Percentiles rank a stretch among this genome's conserved stretches.
Conservation (phyloP, 2,329 filamentous ascomycete species). For the Colletotrichum sp. region DNA sequence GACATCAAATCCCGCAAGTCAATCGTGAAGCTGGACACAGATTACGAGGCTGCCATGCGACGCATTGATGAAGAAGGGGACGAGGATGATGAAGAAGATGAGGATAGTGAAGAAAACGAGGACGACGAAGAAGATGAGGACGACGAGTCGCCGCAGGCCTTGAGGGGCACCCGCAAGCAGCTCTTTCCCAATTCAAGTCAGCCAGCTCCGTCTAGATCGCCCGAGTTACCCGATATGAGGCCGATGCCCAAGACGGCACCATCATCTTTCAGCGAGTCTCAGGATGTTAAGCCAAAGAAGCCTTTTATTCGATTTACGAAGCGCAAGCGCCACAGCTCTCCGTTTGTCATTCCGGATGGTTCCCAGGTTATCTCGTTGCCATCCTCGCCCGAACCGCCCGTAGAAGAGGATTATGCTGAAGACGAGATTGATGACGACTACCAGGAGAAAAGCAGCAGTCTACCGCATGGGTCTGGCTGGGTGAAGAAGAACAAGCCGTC, state of each 20-base stretch:
- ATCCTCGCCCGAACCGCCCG: slow-evolving; percentile 21
- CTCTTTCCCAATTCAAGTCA: slow-evolving; percentile 40
- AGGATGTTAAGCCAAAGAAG: not conserved
- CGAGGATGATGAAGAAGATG: not conserved
- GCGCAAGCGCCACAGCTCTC: slow-evolving; percentile 7
- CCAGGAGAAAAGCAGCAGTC: slow-evolving; percentile 20
- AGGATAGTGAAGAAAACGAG: not conserved
- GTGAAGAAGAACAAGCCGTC: slow-evolving; percentile 22
- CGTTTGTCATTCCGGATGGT: slow-evolving; percentile 31
- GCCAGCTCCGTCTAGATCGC: slow-evolving; percentile 26
- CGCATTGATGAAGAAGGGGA: slow-evolving; percentile 38
- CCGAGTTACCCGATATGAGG: slow-evolving; percentile 20
- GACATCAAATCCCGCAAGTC: slow-evolving; percentile 29
- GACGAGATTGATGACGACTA: slow-evolving; percentile 43
- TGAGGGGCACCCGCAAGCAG: slow-evolving; percentile 9
- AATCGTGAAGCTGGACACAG: slow-evolving; percentile 32
- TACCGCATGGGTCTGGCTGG: slow-evolving; percentile 22
- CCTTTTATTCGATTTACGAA: not conserved
- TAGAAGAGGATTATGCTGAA: slow-evolving; percentile 38
- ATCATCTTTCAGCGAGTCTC: not conserved
- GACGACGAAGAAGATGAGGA: slow-evolving; percentile 28
- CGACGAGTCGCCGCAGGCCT: slow-evolving; percentile 21
- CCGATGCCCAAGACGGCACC: slow-evolving; percentile 19
- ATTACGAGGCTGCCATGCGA: slow-evolving; percentile 51
- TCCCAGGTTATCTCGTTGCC: slow-evolving; percentile 36